These are phyloP conservation scores for Cyclospora cayetanensis DNA, from an alignment of 169 alveolate species.

Conservation along the genomic window DNA sequence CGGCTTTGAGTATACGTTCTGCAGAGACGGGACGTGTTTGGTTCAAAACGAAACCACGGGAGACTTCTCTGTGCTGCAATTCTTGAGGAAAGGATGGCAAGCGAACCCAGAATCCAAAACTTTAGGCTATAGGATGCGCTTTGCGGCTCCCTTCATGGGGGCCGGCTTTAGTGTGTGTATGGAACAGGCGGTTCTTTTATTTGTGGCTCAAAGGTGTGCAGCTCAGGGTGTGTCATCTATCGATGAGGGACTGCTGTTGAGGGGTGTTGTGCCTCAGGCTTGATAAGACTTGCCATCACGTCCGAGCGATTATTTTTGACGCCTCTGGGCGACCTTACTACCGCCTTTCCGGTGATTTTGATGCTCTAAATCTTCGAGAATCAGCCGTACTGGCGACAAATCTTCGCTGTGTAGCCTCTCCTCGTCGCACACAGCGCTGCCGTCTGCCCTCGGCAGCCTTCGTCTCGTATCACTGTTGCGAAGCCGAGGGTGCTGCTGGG, in stretches of 20 bases:
- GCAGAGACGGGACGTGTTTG: slow-evolving; percentile 83
- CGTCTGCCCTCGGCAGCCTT: no score
- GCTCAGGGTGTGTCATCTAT: neutral
- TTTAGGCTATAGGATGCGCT: neutral
- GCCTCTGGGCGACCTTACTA: slow-evolving; percentile 58
- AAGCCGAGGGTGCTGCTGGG: no score
- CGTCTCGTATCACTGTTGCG: no score
- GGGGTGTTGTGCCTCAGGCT: slow-evolving; percentile 3
- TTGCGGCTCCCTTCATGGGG: neutral
- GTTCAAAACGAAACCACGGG: slow-evolving; percentile 84
- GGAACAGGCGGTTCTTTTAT: no score
- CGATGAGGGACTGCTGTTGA: neutral
- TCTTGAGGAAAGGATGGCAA: slow-evolving; percentile 87
- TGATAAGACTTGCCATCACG: slow-evolving; percentile 54
- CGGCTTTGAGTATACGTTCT: neutral
- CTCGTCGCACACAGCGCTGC: no score
- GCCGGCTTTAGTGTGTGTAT: no score
- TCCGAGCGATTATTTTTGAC: slow-evolving; percentile 53
- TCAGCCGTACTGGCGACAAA: no score
- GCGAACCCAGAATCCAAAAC: neutral
- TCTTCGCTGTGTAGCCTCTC: no score
- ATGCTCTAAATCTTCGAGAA: neutral
- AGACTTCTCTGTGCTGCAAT: slow-evolving; percentile 84
- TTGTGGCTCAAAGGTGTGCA: neutral
- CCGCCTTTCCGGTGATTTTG: slow-evolving; percentile 53